Percentiles rank a stretch among this genome's conserved stretches.
Conservation (phyloP, 768 basidiomycete genomes). For the Mrakia frigida region DNA sequence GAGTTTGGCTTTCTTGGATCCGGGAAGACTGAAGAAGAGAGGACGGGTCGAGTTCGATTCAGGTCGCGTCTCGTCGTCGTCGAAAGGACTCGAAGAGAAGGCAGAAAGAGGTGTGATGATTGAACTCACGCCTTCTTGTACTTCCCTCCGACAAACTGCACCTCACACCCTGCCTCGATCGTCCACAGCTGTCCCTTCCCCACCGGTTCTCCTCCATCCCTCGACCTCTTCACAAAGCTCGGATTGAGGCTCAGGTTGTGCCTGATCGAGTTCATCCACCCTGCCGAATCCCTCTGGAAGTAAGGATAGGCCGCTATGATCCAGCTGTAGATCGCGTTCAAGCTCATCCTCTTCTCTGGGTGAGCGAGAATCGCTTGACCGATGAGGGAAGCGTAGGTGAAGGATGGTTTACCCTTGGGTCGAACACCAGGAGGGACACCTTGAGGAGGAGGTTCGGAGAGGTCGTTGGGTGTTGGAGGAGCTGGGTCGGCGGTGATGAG, state of each 20-base stretch:
- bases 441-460: slow-evolving; percentile 43
- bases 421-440: slow-evolving; percentile 76
- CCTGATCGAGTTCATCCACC: slow-evolving; percentile 58
- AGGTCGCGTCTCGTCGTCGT: background rate
- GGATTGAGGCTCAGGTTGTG: slow-evolving; percentile 45
- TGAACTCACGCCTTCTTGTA: slow-evolving; percentile 43
- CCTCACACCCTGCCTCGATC: slow-evolving; percentile 71
- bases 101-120: background rate
- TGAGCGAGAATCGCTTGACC: slow-evolving; percentile 90
- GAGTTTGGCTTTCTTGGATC: too few relatives aligned
- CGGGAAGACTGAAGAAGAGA: too few relatives aligned
- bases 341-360: slow-evolving; percentile 71
- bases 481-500: background rate
- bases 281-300: slow-evolving; percentile 85
- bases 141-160: slow-evolving; percentile 74
- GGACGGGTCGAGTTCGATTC: too few relatives aligned
- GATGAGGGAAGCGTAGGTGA: slow-evolving; percentile 90
- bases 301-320: slow-evolving; percentile 89
- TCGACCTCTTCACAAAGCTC: slow-evolving; percentile 38
- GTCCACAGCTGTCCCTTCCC: slow-evolving; percentile 83
- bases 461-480: background rate
- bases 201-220: slow-evolving; percentile 49
- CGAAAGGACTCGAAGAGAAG: background rate
- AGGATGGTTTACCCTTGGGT: slow-evolving; percentile 69
- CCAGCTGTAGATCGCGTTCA: slow-evolving; percentile 95